Evolutionary conservation across 768 basidiomycete genomes (phyloP), one percentile per base, ranked within the genome.

Genomic region (Amanita jacksonii): DNA sequence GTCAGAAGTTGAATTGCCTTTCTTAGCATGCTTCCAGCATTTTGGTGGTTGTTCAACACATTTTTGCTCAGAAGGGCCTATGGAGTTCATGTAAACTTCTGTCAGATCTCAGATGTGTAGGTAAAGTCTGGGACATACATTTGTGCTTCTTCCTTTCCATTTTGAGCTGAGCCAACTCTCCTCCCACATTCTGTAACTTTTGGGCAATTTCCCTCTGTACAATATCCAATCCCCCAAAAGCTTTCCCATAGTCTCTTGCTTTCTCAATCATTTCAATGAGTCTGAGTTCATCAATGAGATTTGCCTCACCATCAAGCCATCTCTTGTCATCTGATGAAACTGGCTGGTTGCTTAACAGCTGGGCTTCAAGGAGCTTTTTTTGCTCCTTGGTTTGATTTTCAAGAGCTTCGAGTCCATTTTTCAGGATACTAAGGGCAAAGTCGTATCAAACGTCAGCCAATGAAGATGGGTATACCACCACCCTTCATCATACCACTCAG

Each of bases 261-360:
- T 39, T 38, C 5, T 52, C 53, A 32, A 57, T 51, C 10, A 41
- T 10, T 10, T 54, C 48, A 32, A 60, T 22, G 30, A 53, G 25
- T 8, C 25, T 25, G 37, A 53, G 44, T 48, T 55, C 54, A 48
- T 57, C 49, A 35, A 58, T 48, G 15, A 54, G 40, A 44, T 59
- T 56, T 19, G 48, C 53, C 19, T 38, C 50, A 45, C 42, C 19
- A 24, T 51, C 54, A 27, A 61, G 34, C 55, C 55, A 61, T 2
- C 52, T 33, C 31, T 54, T 20, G 15, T 58, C 55, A 20, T 18
- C 30, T 2, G 43, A 31, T 24, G 48, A 52, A 9, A 59, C 47
- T 8, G n/a, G n/a, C n/a, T n/a, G n/a, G n/a, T n/a, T n/a, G n/a
- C n/a, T n/a, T n/a, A n/a, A n/a, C n/a, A n/a, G n/a, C n/a, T n/a